Percentiles rank a stretch among this genome's conserved stretches.
Conservation (phyloP, 805 yeast genomes). For the Metschnikowia colocasiae region DNA sequence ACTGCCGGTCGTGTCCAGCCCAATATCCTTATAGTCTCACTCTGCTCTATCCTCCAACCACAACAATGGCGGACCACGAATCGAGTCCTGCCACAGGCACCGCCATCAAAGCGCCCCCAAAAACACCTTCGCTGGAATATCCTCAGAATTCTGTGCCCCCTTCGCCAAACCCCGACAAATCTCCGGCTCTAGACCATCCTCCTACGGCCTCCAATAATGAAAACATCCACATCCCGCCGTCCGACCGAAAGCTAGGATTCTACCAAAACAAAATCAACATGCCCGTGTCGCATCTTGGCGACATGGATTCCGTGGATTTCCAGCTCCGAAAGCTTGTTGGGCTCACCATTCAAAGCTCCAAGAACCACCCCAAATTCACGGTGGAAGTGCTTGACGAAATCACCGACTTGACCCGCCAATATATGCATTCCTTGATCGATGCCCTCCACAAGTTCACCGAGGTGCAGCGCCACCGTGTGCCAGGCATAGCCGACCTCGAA, state of each 20-base stretch:
- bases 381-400: constrained; percentile 29
- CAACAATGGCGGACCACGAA: constrained; percentile 5
- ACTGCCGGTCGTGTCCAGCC: background rate
- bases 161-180: background rate
- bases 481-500: constrained; percentile 50
- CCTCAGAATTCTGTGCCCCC: background rate
- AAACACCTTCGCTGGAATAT: background rate
- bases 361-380: constrained; percentile 20
- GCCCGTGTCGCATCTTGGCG: background rate
- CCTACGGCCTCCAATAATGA: background rate
- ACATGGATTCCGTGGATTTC: constrained; percentile 23
- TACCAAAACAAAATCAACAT: constrained; percentile 2
- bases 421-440: constrained; percentile 34
- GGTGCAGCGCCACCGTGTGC: constrained; percentile 56
- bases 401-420: constrained; percentile 27
- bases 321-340: constrained; percentile 29
- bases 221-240: constrained; percentile 10
- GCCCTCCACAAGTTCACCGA: constrained; percentile 50
- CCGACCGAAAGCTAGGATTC: constrained; percentile 9
- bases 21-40: background rate
- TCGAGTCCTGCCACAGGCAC: background rate
- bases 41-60: background rate
- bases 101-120: background rate
- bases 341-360: constrained; percentile 20
- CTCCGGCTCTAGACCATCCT: background rate